A percentile compares a stretch with the other conserved stretches of the same genome.
Conservation (phyloP, 176 grass and related monocot genomes). For the Phoenix roebelenii region DNA sequence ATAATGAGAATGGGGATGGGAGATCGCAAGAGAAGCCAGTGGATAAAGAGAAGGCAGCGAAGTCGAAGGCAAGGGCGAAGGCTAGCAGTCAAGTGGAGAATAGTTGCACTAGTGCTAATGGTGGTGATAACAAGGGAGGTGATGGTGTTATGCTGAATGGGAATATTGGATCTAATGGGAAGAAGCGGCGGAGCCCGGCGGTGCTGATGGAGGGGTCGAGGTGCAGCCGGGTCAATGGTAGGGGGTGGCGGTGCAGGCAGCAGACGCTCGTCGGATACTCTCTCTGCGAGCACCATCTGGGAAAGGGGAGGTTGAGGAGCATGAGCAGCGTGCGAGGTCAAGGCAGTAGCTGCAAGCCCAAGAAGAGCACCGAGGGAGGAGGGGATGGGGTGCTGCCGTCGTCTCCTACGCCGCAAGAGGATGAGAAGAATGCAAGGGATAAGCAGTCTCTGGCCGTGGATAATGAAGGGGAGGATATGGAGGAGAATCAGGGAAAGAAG, state of each 20-base stretch:
- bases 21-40: background rate
- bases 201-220: conserved; percentile 18
- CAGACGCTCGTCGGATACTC: conserved; percentile 20
- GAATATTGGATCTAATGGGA: background rate
- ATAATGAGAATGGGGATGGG: background rate
- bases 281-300: conserved; percentile 18
- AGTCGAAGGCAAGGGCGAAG: background rate
- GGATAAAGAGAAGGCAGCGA: conserved; percentile 16
- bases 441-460: background rate
- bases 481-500: conserved; percentile 12
- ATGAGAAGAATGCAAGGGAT: background rate
- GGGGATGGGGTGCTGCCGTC: background rate
- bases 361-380: background rate
- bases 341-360: conserved; percentile 6
- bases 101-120: too few relatives aligned
- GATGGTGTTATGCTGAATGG: background rate
- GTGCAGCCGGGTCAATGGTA: conserved; percentile 20
- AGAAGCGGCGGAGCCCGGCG: conserved; percentile 24
- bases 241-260: conserved; percentile 23
- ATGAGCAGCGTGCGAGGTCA: conserved; percentile 22
- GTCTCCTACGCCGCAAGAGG: background rate
- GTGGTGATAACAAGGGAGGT: background rate
- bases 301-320: conserved; percentile 18
- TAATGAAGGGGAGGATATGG: background rate
- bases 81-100: background rate